Percentiles rank a stretch among this genome's conserved stretches.
These are phyloP conservation scores for Blastobotrys americana DNA, from an alignment of 805 yeast genomes.

Conservation along the genomic window DNA sequence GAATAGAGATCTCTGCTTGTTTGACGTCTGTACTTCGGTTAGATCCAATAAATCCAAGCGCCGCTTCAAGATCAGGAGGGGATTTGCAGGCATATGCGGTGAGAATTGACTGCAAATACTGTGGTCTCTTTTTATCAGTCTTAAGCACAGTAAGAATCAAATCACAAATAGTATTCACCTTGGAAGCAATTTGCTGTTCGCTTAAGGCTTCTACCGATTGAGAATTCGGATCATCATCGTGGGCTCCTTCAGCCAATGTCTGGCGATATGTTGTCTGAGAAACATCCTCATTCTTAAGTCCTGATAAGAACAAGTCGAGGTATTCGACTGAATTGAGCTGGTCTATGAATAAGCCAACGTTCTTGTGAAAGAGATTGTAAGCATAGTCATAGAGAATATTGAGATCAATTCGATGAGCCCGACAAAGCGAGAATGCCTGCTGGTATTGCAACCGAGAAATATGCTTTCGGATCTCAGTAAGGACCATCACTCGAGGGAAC, in stretches of 20 bases:
- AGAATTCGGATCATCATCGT: conserved; percentile 12
- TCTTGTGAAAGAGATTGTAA: conserved; percentile 57
- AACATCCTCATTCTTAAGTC: conserved; percentile 81
- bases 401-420: conserved; percentile 85
- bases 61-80: conserved; percentile 78
- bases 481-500: conserved; percentile 85
- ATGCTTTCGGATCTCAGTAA: conserved; percentile 68
- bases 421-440: conserved; percentile 75
- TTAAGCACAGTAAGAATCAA: conserved; percentile 49
- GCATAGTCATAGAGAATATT: conserved; percentile 85
- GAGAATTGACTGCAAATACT: conserved; percentile 67
- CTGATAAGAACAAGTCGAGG: conserved; percentile 79
- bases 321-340: conserved; percentile 69
- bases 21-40: conserved; percentile 40
- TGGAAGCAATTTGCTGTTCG: conserved; percentile 16
- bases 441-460: conserved; percentile 53
- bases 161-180: conserved; percentile 72
- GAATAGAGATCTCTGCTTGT: conserved; percentile 55
- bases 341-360: conserved; percentile 58
- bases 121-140: conserved; percentile 43
- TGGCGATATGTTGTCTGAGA: conserved; percentile 74
- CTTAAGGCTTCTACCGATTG: conserved; percentile 11
- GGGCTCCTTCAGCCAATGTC: conserved; percentile 35
- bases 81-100: conserved; percentile 89
- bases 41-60: conserved; percentile 55